phyloP scores from a whole-genome alignment of 1,284 basidiomycete species.

The Vanrija sp. region DNA sequence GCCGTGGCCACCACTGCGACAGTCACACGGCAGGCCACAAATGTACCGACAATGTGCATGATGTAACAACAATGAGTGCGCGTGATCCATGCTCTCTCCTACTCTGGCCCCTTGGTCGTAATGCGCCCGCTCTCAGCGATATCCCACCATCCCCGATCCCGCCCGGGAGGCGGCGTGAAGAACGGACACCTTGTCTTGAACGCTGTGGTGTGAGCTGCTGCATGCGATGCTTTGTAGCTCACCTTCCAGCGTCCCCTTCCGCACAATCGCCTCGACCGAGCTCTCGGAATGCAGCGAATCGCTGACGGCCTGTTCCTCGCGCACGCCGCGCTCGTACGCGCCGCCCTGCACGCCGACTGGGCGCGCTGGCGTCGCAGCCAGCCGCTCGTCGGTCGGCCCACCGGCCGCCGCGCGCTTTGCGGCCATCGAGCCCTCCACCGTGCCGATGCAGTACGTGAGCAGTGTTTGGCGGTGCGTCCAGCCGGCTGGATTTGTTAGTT shows the following conservation, averaged over 20 bases:
- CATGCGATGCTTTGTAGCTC: too few relatives aligned
- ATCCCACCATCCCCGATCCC: slow-evolving; percentile 70
- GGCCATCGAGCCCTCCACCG: slow-evolving; percentile 63
- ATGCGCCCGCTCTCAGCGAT: slow-evolving; percentile 31
- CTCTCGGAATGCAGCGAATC: slow-evolving; percentile 76
- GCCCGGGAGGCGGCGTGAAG: slow-evolving; percentile 65
- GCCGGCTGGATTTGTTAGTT: slow-evolving; percentile 57
- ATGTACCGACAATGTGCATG: too few relatives aligned
- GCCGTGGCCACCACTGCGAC: too few relatives aligned
- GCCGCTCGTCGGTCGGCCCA: slow-evolving; percentile 11
- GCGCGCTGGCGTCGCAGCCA: slow-evolving; percentile 5
- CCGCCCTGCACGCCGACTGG: slow-evolving; percentile 16
- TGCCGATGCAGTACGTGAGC: slow-evolving; percentile 70
- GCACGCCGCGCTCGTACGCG: slow-evolving; percentile 57
- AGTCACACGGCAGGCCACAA: too few relatives aligned
- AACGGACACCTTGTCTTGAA: slow-evolving; percentile 78
- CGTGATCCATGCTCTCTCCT: background rate
- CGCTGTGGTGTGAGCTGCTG: slow-evolving; percentile 54
- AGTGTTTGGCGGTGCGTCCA: slow-evolving; percentile 77
- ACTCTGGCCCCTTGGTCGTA: too few relatives aligned
- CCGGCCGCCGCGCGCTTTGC: slow-evolving; percentile 54
- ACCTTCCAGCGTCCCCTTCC: slow-evolving; percentile 74
- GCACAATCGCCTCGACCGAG: slow-evolving; percentile 71
- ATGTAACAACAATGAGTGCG: background rate
- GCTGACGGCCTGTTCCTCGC: slow-evolving; percentile 64